These are phyloP conservation scores for Symbiotaphrina buchneri DNA, from an alignment of 495 filamentous ascomycete genomes.

Conservation along the genomic window DNA sequence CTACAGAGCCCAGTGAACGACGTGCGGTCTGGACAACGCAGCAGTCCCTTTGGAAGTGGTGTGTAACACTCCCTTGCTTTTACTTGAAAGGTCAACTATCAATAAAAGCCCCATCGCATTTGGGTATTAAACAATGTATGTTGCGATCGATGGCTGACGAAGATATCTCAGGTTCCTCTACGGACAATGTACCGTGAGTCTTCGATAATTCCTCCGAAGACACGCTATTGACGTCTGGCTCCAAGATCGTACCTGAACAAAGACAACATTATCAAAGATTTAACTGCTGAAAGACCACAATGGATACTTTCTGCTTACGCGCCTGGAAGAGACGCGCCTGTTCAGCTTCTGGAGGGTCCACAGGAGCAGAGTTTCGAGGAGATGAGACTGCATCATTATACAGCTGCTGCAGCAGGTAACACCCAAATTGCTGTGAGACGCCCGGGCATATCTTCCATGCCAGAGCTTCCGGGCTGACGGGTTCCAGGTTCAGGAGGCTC, in stretches of 20 bases:
- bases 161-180: no score
- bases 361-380: conserved; percentile 75
- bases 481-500: conserved; percentile 32
- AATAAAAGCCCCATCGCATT: background rate
- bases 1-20: background rate
- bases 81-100: background rate
- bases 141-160: no score
- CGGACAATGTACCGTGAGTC: no score
- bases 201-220: background rate
- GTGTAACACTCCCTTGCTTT: background rate
- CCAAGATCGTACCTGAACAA: conserved; percentile 28
- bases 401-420: conserved; percentile 32
- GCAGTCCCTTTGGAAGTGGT: background rate
- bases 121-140: no score
- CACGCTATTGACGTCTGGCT: background rate
- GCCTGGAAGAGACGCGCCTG: conserved; percentile 45
- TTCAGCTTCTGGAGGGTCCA: conserved; percentile 61
- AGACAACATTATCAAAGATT: conserved; percentile 34
- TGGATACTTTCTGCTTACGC: conserved; percentile 76
- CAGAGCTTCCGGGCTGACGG: no score
- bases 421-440: no score
- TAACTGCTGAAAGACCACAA: conserved; percentile 43
- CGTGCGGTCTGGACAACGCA: background rate
- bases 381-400: conserved; percentile 44
- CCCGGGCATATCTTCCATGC: no score